Evolutionary conservation across 768 basidiomycete species (phyloP), one percentile per base, ranked within the genome.

Genomic region (Mycena amicta): DNA sequence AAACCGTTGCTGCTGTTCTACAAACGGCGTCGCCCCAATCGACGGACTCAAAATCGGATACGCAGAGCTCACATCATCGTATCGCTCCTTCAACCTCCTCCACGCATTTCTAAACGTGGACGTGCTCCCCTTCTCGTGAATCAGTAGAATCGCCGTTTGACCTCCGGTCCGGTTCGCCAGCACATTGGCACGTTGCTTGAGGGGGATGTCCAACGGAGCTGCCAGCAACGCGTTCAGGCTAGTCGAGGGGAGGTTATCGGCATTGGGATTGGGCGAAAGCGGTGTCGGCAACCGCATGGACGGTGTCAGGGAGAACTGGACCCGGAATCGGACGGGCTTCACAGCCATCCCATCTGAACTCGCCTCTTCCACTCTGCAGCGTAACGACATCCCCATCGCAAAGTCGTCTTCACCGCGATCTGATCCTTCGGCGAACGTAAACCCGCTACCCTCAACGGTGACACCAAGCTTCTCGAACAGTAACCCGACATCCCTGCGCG

Each of bases 51-150:
- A 74, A 61, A 68, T 75, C 39, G 66, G 70, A 67, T 72, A 71
- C 39, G 65, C 62, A 56, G 70, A 57, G 55, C 61, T 68, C 57
- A 57, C 70, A 69, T 71, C 66, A 31, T 74, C 76, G 84, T 92
- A 94, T 61, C 85, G 82, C 39, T 86, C 84, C 67, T 87, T 83
- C 64, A 95, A 71, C 62, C 83, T 82, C 67, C 83, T 83, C 78
- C 89, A 92, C 12, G 94, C 78, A 4, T 80, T 75, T 71, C 87
- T 88, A 77, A 97, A 96, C 46, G 90, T 88, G 54, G 92, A 89
- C 68, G 90, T 81, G 5, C 93, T 92, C 25, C 95, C 95, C 72
- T 94, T 97, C 78, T 97, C 95, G 62, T 92, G 87, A 23, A 91
- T 82, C 65, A 98, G 75, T 54, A 87, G 85, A 60, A 95, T 82